Conservation (phyloP, 2,329 filamentous ascomycete genomes). For the Scopulariopsis brevicaulis region DNA sequence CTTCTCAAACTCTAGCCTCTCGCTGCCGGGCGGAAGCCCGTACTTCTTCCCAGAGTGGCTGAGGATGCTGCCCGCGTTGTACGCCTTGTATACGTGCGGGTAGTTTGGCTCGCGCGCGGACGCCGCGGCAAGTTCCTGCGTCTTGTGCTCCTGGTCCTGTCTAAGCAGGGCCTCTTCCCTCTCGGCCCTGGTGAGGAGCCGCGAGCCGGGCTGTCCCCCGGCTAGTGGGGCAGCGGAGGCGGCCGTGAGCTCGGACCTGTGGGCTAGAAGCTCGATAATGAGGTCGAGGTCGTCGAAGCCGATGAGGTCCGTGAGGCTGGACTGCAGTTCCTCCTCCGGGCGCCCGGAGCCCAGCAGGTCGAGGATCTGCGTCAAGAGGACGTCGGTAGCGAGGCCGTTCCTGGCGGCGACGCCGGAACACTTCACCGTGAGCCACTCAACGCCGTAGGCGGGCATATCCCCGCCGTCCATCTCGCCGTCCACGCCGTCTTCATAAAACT, state of each 20-base stretch:
- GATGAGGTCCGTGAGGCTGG: constrained; percentile 76
- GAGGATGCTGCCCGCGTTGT: constrained; percentile 72
- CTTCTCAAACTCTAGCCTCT: constrained; percentile 57
- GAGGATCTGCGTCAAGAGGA: constrained; percentile 68
- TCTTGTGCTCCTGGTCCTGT: constrained; percentile 77
- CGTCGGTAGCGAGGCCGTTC: constrained; percentile 53
- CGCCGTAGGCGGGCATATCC: constrained; percentile 32
- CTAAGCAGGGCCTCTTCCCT: constrained; percentile 66
- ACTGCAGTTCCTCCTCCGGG: constrained; percentile 80
- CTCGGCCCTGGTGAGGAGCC: constrained; percentile 64
- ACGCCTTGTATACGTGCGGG: constrained; percentile 82
- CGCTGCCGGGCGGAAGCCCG: constrained; percentile 64
- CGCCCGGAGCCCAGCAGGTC: constrained; percentile 58
- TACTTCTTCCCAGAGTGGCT: constrained; percentile 74
- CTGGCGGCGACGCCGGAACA: constrained; percentile 58
- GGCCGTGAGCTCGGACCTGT: constrained; percentile 51
- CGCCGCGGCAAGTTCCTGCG: constrained; percentile 56
- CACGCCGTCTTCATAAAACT: constrained; percentile 52
- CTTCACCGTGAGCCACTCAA: constrained; percentile 59
- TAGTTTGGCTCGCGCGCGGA: constrained; percentile 65
- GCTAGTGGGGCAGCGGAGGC: constrained; percentile 13
- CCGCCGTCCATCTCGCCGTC: constrained; percentile 49
- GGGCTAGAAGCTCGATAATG: constrained; percentile 77
- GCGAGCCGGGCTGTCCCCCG: constrained; percentile 24
- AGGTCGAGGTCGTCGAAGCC: constrained; percentile 92